phyloP scores from a whole-genome alignment of 129 eudicot species.

The Deinandra increscens region DNA sequence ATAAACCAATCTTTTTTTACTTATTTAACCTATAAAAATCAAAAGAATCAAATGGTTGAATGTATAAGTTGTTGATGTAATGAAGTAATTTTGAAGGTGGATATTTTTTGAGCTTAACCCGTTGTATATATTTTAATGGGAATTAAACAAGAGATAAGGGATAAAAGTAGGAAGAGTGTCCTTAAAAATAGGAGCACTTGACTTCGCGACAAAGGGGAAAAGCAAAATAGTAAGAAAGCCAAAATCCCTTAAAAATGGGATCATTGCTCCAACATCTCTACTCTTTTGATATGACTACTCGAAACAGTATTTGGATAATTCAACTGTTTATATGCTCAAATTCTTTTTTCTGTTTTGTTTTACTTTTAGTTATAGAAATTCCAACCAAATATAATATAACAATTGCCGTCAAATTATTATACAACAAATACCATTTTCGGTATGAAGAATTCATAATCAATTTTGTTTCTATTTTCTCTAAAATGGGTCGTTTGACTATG shows the following conservation, averaged over 20 bases:
- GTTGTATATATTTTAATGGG: neutral
- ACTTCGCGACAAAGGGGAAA: constrained; percentile 31
- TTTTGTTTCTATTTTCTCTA: no score
- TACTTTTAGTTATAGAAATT: neutral
- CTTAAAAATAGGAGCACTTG: constrained; percentile 44
- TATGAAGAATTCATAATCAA: no score
- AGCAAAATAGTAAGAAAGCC: constrained; percentile 30
- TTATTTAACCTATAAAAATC: neutral
- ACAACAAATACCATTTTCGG: no score
- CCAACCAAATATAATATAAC: neutral
- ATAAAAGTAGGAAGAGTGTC: constrained; percentile 35
- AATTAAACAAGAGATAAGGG: constrained; percentile 15
- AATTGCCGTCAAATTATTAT: no score
- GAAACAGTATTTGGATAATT: constrained; percentile 33
- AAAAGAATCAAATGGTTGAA: neutral
- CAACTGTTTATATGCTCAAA: neutral
- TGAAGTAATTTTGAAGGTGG: neutral
- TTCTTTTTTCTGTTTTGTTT: neutral
- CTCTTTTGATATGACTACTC: constrained; percentile 24
- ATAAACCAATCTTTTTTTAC: neutral
- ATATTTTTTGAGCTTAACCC: neutral
- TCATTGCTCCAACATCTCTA: constrained; percentile 40
- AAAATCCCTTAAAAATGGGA: constrained; percentile 43
- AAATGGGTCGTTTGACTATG: no score
- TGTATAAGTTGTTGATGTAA: neutral